phyloP scores from a whole-genome alignment of 129 eudicot genomes.

The Flaveria brownii region DNA sequence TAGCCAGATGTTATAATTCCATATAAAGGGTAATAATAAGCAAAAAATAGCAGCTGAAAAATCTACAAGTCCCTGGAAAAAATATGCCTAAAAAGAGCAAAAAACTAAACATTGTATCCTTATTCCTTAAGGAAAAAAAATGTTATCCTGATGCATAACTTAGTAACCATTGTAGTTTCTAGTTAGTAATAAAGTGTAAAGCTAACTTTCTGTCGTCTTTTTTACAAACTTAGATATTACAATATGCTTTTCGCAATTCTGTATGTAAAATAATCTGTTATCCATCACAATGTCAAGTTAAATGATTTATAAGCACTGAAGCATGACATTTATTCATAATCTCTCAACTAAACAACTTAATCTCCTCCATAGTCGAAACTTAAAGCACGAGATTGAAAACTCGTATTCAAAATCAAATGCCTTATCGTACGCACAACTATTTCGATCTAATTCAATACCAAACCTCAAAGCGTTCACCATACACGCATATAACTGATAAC shows the following conservation, averaged over 20 bases:
- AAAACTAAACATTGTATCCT: not conserved
- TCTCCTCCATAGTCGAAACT: not conserved
- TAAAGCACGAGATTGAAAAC: not conserved
- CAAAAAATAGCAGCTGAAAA: not conserved
- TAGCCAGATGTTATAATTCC: not conserved
- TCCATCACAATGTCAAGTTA: not conserved
- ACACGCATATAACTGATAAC: not conserved
- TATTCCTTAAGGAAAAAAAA: too few species aligned
- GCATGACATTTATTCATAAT: not conserved
- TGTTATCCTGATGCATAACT: not conserved
- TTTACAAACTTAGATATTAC: not conserved
- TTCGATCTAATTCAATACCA: conserved; percentile 3
- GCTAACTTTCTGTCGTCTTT: not conserved
- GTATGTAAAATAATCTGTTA: not conserved
- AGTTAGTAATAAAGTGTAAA: not conserved
- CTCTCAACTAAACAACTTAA: not conserved
- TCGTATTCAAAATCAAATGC: not conserved
- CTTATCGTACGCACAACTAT: not conserved
- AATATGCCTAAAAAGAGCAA: not conserved
- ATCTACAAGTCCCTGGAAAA: not conserved
- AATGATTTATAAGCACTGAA: not conserved
- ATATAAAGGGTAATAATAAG: not conserved
- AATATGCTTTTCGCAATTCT: not conserved
- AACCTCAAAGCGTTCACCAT: not conserved
- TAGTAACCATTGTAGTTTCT: not conserved